These are phyloP conservation scores for Herpetomonas samuelpessoai DNA, from an alignment of 208 protist genomes.

Conservation along the genomic window DNA sequence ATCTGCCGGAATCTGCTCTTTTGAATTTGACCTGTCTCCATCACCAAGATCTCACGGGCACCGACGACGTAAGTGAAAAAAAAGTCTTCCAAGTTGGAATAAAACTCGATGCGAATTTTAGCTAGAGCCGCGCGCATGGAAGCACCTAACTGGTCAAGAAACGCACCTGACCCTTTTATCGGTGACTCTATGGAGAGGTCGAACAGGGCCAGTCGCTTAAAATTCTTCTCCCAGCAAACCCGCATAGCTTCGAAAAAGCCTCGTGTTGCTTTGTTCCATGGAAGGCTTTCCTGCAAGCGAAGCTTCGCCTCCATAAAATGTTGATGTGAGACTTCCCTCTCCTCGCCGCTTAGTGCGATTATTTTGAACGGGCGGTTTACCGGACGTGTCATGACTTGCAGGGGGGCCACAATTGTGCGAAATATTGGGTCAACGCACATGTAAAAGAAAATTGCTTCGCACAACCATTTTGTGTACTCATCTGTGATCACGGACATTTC, in stretches of 20 bases:
- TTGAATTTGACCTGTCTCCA: constrained; percentile 35
- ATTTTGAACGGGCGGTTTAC: constrained; percentile 2
- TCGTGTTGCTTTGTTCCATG: constrained; percentile 46
- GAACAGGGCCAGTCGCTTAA: constrained; percentile 54
- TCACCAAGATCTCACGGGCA: constrained; percentile 27
- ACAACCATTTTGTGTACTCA: constrained; percentile 49
- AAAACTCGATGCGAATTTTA: constrained; percentile 83
- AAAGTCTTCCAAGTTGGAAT: constrained; percentile 67
- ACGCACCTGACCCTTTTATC: constrained; percentile 41
- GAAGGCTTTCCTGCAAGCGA: constrained; percentile 33
- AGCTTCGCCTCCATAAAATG: constrained; percentile 31
- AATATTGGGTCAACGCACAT: constrained; percentile 70
- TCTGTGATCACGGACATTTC: constrained; percentile 66
- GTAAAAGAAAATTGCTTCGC: constrained; percentile 78
- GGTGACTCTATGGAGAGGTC: constrained; percentile 29
- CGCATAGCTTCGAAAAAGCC: constrained; percentile 61
- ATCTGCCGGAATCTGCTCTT: constrained; percentile 46
- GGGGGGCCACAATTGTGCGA: constrained; percentile 53
- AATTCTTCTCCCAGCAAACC: constrained; percentile 51
- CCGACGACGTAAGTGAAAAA: constrained; percentile 53
- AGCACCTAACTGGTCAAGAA: constrained; percentile 47
- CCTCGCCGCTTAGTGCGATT: neutral
- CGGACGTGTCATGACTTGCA: constrained; percentile 39
- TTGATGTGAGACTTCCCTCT: constrained; percentile 8
- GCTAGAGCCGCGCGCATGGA: constrained; percentile 66